Base-by-base conservation (phyloP, 2,329 filamentous ascomycete species). In the Colletotrichum trifolii region DNA sequence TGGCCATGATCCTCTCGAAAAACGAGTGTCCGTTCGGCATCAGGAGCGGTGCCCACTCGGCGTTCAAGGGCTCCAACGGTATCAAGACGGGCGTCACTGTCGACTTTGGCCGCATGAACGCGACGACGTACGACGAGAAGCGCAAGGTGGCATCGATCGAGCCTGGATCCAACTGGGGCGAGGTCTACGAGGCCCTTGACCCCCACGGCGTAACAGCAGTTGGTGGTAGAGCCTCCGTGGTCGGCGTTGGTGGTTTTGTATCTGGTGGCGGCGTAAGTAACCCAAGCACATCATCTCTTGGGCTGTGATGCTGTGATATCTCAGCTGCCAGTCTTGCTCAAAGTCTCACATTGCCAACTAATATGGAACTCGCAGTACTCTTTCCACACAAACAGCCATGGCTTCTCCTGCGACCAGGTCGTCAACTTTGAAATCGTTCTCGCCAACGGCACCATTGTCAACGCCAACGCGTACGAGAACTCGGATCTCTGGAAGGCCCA, bases 371-470 rank as follows among this genome's bases (percentile, higher is more conserved):
- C 6, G 8, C 2, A 53, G 34, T 74, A 75, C 50, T 75, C 72
- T 1, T 76, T 75, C 64, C 70, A 74, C 42, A 63, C 69, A 34
- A 70, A 69, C 58, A 39, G 42, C 2, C 69, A 77, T 45, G 82
- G 82, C 1, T 78, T 78, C 60, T 77, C 75, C 7, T 81, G 78
- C 56, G 82, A 83, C 57, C 80, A 75, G 47, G 74, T 83, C 2
- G 68, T 72, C 36, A 78, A 77, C 49, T 82, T 75, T 54, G 74
- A 83, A 48, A 72, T 85, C 8, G 82, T 85, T 1, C 75, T 83
- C 1, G 78, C 77, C 0, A 70, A 76, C 53, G 81, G 82, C 7
- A 60, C 66, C 3, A 75, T 84, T 34, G 71, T 83, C 36, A 77
- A 79, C 8, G 82, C 77, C 15, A 82, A 78, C 57, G 69, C 67